These are phyloP conservation scores for Datura wrightii DNA, from an alignment of 257 asterid genomes.

Conservation along the genomic window DNA sequence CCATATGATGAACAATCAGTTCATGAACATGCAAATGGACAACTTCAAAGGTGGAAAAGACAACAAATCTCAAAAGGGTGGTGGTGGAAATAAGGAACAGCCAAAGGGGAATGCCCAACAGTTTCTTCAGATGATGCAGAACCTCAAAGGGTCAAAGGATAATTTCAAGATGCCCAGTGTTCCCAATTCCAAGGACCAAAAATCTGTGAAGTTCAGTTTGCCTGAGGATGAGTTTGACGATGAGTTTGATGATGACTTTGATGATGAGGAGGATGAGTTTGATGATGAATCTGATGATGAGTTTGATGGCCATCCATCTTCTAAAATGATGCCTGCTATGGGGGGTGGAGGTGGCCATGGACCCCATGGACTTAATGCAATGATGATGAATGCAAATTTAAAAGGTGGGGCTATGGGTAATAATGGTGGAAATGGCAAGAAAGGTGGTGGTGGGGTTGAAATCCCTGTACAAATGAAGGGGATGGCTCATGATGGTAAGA, in stretches of 20 bases:
- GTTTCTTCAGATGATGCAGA: slow-evolving; percentile 36
- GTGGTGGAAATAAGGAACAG: slow-evolving; percentile 46
- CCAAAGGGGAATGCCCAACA: slow-evolving; percentile 42
- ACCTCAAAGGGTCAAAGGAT: slow-evolving; percentile 11
- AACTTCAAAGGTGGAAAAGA: slow-evolving; percentile 52
- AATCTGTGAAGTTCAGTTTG: slow-evolving; percentile 61
- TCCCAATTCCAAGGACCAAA: slow-evolving; percentile 55
- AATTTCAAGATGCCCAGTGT: slow-evolving; percentile 39
- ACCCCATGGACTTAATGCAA: slow-evolving; percentile 36
- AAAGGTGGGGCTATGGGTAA: slow-evolving; percentile 42
- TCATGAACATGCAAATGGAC: slow-evolving; percentile 56
- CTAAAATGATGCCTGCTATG: slow-evolving; percentile 37
- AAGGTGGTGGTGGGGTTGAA: slow-evolving; percentile 51
- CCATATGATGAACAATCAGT: slow-evolving; percentile 45
- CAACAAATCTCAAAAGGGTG: slow-evolving; percentile 51
- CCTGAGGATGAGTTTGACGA: slow-evolving; percentile 53
- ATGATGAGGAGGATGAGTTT: slow-evolving; percentile 32
- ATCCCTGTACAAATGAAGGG: slow-evolving; percentile 46
- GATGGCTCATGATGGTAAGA: slow-evolving; percentile 41
- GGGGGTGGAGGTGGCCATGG: slow-evolving; percentile 40
- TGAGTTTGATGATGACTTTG: slow-evolving; percentile 39
- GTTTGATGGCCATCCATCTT: slow-evolving; percentile 37
- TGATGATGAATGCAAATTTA: slow-evolving; percentile 39
- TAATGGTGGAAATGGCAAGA: slow-evolving; percentile 49
- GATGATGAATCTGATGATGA: slow-evolving; percentile 44